Base-by-base conservation (phyloP, 78 protist genomes). In the Planoprotostelium fungivorum region DNA sequence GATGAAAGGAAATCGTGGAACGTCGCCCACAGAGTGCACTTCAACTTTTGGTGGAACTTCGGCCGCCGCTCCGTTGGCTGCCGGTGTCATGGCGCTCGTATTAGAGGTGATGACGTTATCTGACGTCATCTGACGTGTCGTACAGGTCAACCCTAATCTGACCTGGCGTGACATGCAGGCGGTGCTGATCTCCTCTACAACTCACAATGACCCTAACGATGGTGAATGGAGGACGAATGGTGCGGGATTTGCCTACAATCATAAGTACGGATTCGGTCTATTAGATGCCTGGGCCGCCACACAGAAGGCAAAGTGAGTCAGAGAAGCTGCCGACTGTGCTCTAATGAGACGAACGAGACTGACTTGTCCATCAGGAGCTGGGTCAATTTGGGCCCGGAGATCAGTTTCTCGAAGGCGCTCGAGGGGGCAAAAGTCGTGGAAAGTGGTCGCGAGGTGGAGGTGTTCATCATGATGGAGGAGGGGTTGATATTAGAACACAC, bases 1-100 rank as follows among this genome's bases (percentile, higher is more conserved):
- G 1, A 5, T 28, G n/a, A 28, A 25, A 29, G 88, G 35, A 1
- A 25, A 34, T 29, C 23, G 88, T 5, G 63, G 38, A 39, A 51
- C 73, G 16, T 31, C 38, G 31, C 1, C 36, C 63, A 5, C 89
- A 1, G 89, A 36, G 35, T 87, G 89, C 35, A 10, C 83, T 23
- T 37, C 23, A 23, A 63, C 89, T 9, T 39, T 89, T 73, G 36
- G 84, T 34, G 93, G 93, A 10, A 90, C 93, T 0, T 35, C 84
- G 25, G 93, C 88, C 34, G 28, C 93, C 29, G 93, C 93, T 36
- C 94, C 94, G 34, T 37, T 88, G 16, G 86, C 86, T 35, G 89
- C 94, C 38, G 94, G 87, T 37, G 91, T 87, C 89, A 39, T 63
- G 37, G 89, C 89, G 38, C 83, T 87, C 38, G 38, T 51, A 1